Conservation (phyloP, 371 early-diverging fungal genomes). For the Dichotomocladium elegans region DNA sequence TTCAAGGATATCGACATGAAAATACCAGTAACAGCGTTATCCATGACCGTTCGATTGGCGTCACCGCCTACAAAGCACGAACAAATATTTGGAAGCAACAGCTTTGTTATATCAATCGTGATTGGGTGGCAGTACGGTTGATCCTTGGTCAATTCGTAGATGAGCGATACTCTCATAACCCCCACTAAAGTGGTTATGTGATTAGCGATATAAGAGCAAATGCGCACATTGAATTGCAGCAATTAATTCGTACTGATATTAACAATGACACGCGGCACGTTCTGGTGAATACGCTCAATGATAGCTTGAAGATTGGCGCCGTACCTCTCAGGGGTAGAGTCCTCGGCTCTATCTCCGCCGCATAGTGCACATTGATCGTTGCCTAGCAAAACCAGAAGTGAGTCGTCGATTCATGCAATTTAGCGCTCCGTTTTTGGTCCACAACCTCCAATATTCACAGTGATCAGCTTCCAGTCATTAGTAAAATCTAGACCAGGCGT, state of each 20-base stretch:
- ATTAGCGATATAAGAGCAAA: no score
- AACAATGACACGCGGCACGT: constrained; percentile 4
- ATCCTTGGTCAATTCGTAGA: no score
- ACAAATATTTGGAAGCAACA: constrained; percentile 4
- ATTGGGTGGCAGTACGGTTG: no score
- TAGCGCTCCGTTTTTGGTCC: constrained; percentile 6
- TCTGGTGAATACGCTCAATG: constrained; percentile 3
- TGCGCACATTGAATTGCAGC: no score
- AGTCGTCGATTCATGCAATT: no score
- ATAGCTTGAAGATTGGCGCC: constrained; percentile 2
- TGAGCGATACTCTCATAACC: no score
- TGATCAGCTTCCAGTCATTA: constrained; percentile 41
- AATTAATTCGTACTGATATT: constrained; percentile 5
- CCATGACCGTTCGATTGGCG: constrained; percentile 3
- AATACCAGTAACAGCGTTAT: neutral
- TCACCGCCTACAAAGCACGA: constrained; percentile 2
- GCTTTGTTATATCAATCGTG: no score
- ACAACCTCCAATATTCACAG: constrained; percentile 39
- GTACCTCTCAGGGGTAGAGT: constrained; percentile 6
- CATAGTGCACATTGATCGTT: constrained; percentile 17
- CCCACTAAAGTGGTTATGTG: no score
- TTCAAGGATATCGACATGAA: neutral
- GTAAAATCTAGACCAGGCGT: constrained; percentile 9
- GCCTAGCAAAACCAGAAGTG: neutral
- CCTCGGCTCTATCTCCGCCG: neutral